Base-by-base conservation (phyloP, 306 rosid species). In the Prunus padus region DNA sequence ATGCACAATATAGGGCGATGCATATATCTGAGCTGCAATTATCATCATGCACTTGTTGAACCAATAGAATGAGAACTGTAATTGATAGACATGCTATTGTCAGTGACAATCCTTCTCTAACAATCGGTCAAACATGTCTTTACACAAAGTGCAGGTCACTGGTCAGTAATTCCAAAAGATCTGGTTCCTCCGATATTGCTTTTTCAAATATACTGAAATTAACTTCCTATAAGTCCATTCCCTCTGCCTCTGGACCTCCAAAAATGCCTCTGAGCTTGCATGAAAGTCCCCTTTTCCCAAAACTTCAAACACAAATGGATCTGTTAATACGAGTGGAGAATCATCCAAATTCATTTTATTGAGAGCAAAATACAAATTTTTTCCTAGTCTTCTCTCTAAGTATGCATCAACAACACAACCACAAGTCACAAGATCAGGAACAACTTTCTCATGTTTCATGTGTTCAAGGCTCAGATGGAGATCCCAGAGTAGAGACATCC, bases 201-300 rank as follows among this genome's bases (percentile, higher is more conserved):
- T 95, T 84, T 84, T 95, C 67, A 88, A 72, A 85, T 90, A 92
- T 42, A 82, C 78, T 46, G 75, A 77, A 72, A 90, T 71, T 18
- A 92, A 80, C 82, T 45, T 76, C 82, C 79, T 75, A 76, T 90
- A 92, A 76, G 84, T 90, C 97, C 92, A 95, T 40, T 78, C 73
- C 78, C 74, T 74, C n/a, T 69, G 86, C 69, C 50, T 72, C 78
- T 80, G 80, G 70, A 76, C 87, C 83, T 92, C 97, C 76, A 86
- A 73, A 85, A 88, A 92, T 33, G 92, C 92, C 83, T 95, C 97
- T 4, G 97, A 76, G 81, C 86, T 88, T 82, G 80, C 68, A 75
- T 95, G 97, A 74, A 90, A 95, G 65, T 87, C 96, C 4, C 98
- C 98, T 86, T 95, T 95, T 22, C 98, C 98, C 78, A 95, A 75